phyloP scores from a whole-genome alignment of 2,329 filamentous ascomycete genomes.

The Bipolaris zeicola region DNA sequence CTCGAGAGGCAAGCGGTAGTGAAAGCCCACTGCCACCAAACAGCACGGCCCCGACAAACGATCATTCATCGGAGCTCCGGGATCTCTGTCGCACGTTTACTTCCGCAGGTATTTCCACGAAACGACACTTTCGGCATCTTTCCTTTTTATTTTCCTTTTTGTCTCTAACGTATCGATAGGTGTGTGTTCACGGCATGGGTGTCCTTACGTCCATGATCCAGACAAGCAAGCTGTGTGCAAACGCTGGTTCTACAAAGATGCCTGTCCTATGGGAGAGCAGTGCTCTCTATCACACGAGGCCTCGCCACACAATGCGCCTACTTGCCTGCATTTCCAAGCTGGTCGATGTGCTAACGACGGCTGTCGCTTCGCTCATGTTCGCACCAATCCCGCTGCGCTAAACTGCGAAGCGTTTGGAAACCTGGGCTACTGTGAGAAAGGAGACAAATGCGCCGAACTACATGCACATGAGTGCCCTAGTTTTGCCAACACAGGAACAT shows the following conservation, averaged over 20 bases:
- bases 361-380: conserved; percentile 86
- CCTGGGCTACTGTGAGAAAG: conserved; percentile 87
- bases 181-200: conserved; percentile 82
- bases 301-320: conserved; percentile 80
- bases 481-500: conserved; percentile 88
- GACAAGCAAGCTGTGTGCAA: conserved; percentile 90
- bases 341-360: conserved; percentile 86
- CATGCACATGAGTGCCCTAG: conserved; percentile 95
- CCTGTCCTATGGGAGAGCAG: conserved; percentile 74
- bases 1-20: conserved; percentile 3
- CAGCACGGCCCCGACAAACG: conserved; percentile 7
- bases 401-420: conserved; percentile 86
- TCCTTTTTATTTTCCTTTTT: background rate
- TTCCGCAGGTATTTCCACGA: conserved; percentile 38
- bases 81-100: conserved; percentile 37
- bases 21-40: background rate
- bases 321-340: conserved; percentile 87
- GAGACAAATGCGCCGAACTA: conserved; percentile 74
- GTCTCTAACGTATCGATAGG: conserved; percentile 54
- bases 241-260: conserved; percentile 78
- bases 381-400: conserved; percentile 74
- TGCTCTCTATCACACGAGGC: conserved; percentile 93
- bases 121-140: conserved; percentile 12
- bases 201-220: conserved; percentile 82
- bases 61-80: conserved; percentile 15